Base-by-base conservation (phyloP, 2,329 filamentous ascomycete genomes). In the Xylaria sp. region DNA sequence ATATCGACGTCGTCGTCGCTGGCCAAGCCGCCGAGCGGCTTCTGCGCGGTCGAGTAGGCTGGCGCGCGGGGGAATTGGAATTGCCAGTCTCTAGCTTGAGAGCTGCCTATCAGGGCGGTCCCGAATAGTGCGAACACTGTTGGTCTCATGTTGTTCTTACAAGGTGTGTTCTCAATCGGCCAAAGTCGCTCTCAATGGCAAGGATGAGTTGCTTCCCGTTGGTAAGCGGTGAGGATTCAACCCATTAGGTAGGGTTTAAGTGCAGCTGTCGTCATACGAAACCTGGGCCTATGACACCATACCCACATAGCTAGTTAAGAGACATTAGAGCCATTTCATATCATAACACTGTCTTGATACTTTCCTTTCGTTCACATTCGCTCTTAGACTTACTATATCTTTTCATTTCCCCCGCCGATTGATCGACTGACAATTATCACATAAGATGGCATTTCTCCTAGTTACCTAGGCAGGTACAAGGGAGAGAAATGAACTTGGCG, bases 1-100 rank as follows among this genome's bases (percentile, higher is more conserved):
- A 85, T 81, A 58, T 85, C 80, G 15, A 83, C 71, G 41, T 81
- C 77, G 49, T 80, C 77, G 31, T 78, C 41, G 41, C 13, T 70
- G 33, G 23, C 33, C 5, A 64, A 10, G 3, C 51, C 62, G n/a
- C 62, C 57, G 7, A 76, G 55, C 6, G 74, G 64, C 49, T 64
- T 72, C 51, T 76, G 75, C 6, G 64, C 60, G 1, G 67, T 49
- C 2, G 61, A 18, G 23, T 64, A 64, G 9, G 61, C n/a, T 0
- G 67, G 72, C 25, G 69, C 58, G 49, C 62, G 70, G 5, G 75
- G 75, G 57, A 77, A 75, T 48, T 75, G 63, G 57, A 77, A 75
- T 48, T 75, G 63, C 72, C 73, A 76, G 1, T 72, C 73, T 25
- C 28, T 31, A 10, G 62, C 43, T 31, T 28, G 48, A n/a, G 61